Conservation (phyloP, 139 green algal species). For the Tetraselmis chui region DNA sequence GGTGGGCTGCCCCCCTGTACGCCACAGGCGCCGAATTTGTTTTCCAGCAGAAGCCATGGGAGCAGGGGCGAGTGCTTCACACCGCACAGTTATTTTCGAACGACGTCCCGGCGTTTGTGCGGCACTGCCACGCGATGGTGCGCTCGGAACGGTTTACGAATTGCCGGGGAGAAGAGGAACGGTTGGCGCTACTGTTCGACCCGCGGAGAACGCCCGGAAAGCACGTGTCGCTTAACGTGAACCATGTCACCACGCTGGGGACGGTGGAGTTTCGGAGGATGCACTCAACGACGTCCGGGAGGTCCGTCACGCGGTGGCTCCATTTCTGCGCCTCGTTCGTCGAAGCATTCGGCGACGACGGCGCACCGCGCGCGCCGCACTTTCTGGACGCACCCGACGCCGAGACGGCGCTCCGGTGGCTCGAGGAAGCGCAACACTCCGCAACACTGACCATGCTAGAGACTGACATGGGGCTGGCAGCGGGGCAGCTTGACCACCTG, state of each 20-base stretch:
- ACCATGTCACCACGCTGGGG: not conserved
- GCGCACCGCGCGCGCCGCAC: too few relatives aligned
- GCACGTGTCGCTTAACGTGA: not conserved
- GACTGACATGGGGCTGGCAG: not conserved
- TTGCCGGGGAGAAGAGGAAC: not conserved
- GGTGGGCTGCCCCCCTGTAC: not conserved
- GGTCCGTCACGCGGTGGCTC: not conserved
- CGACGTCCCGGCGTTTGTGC: not conserved
- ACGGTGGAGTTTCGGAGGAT: not conserved
- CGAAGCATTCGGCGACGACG: not conserved
- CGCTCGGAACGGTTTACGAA: not conserved
- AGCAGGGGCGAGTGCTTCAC: not conserved
- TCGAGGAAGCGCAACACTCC: not conserved
- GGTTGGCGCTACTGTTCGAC: not conserved
- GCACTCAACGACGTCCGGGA: not conserved
- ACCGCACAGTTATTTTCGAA: not conserved
- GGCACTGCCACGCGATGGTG: not conserved
- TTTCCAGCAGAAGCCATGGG: not conserved
- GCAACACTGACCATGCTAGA: not conserved
- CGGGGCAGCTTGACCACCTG: not conserved
- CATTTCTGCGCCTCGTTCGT: not conserved
- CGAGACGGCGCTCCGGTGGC: not conserved
- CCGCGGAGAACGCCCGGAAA: not conserved
- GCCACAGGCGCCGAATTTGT: not conserved
- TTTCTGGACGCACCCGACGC: not conserved